These are phyloP conservation scores for Rhynchospora tenuis DNA, from an alignment of 176 grass and related monocot species.

Conservation along the genomic window DNA sequence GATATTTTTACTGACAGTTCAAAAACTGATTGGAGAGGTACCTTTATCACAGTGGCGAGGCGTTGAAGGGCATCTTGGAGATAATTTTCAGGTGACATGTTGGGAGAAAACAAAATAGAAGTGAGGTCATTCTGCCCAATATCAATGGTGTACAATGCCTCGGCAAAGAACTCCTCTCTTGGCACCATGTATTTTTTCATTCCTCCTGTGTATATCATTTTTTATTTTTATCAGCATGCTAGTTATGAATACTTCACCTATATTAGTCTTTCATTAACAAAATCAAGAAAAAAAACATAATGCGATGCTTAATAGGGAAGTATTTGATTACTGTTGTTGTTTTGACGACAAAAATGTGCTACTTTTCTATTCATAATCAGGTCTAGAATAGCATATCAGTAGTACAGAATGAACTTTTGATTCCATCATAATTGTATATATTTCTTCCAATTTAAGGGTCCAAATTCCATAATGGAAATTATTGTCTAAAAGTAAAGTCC, in stretches of 20 bases:
- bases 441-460: neutral
- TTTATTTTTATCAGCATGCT: neutral
- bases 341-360: neutral
- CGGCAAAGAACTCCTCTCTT: conserved; percentile 57
- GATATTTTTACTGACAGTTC: neutral
- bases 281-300: too few species aligned
- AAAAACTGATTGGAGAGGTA: conserved; percentile 18
- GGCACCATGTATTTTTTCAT: conserved; percentile 59
- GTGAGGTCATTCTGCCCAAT: conserved; percentile 96
- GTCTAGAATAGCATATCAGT: neutral
- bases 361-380: neutral
- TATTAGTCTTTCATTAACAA: neutral
- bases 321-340: neutral
- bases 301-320: too few species aligned
- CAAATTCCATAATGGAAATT: neutral
- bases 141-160: conserved; percentile 88
- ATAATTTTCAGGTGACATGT: conserved; percentile 38
- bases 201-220: conserved; percentile 28
- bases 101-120: conserved; percentile 47
- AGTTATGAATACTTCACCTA: neutral
- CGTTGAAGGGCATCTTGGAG: conserved; percentile 59
- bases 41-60: conserved; percentile 59
- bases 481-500: neutral
- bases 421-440: neutral
- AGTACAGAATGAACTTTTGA: neutral